Conservation (phyloP, 2,329 filamentous ascomycete species). For the Scedosporium apiospermum region DNA sequence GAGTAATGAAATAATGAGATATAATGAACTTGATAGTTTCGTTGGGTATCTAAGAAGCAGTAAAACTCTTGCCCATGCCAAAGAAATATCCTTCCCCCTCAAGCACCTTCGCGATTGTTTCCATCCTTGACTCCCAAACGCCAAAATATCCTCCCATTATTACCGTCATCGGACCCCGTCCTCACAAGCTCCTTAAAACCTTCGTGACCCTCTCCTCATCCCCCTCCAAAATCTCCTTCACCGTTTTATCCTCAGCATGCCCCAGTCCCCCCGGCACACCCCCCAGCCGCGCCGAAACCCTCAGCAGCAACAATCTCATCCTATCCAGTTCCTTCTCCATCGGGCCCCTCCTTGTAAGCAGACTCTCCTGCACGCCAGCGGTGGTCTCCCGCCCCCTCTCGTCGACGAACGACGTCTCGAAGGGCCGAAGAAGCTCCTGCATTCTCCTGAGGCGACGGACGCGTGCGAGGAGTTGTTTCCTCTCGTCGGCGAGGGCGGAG, state of each 20-base stretch:
- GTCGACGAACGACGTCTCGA: constrained; percentile 18
- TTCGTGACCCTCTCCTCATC: background rate
- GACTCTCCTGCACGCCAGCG: constrained; percentile 50
- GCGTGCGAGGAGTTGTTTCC: constrained; percentile 24
- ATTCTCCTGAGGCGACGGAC: constrained; percentile 40
- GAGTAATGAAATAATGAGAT: no score
- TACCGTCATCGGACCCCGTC: no score
- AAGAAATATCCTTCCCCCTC: background rate
- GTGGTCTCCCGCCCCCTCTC: constrained; percentile 15
- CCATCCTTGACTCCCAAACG: background rate
- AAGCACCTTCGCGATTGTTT: background rate
- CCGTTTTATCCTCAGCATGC: background rate
- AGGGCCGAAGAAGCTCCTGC: constrained; percentile 39
- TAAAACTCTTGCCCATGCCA: background rate
- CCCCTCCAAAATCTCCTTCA: background rate
- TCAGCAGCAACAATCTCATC: constrained; percentile 53
- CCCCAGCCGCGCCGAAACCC: constrained; percentile 46
- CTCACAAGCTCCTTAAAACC: constrained; percentile 1
- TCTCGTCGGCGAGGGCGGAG: constrained; percentile 33
- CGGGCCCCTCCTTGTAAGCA: constrained; percentile 55
- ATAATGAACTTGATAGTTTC: no score
- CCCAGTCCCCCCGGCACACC: constrained; percentile 19
- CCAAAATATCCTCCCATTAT: background rate
- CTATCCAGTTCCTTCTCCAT: constrained; percentile 57
- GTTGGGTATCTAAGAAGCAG: background rate